A percentile compares a stretch with the other conserved stretches of the same genome.
These are phyloP conservation scores for Pseudogymnoascus sp. DNA, from an alignment of 2,329 filamentous ascomycete genomes.

Conservation along the genomic window DNA sequence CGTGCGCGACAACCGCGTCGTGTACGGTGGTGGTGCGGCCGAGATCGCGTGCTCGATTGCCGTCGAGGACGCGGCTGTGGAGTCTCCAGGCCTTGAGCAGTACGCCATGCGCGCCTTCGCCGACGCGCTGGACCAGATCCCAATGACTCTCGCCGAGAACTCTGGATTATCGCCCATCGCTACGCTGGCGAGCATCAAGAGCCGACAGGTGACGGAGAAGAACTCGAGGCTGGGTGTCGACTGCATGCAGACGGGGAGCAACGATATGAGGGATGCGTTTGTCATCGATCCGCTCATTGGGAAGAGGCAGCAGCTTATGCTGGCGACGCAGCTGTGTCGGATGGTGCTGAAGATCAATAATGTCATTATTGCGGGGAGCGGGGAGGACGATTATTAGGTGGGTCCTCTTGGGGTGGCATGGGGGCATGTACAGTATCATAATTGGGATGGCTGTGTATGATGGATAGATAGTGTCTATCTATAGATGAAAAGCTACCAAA, in stretches of 20 bases:
- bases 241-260: slow-evolving; percentile 92
- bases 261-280: slow-evolving; percentile 96
- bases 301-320: slow-evolving; percentile 92
- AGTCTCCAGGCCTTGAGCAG: slow-evolving; percentile 95
- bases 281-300: slow-evolving; percentile 97
- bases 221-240: slow-evolving; percentile 80
- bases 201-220: slow-evolving; percentile 84
- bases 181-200: slow-evolving; percentile 90
- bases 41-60: slow-evolving; percentile 96
- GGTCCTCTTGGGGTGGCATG: not conserved
- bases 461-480: slow-evolving; percentile 9
- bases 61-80: slow-evolving; percentile 87
- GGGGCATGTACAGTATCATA: slow-evolving; percentile 9
- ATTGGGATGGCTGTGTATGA: slow-evolving; percentile 8
- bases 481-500: slow-evolving; percentile 9
- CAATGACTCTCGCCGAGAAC: slow-evolving; percentile 96
- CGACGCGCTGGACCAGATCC: slow-evolving; percentile 85
- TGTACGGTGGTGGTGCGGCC: slow-evolving; percentile 92
- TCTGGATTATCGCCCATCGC: slow-evolving; percentile 93
- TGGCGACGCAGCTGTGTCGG: slow-evolving; percentile 93
- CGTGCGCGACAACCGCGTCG: slow-evolving; percentile 90
- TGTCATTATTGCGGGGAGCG: slow-evolving; percentile 81
- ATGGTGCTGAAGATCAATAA: slow-evolving; percentile 99
- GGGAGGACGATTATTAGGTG: slow-evolving; percentile 74
- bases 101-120: slow-evolving; percentile 98